A percentile compares a stretch with the other conserved stretches of the same genome.
Conservation (phyloP, 73 alveolate species). For the Paraurostyla sp. region DNA sequence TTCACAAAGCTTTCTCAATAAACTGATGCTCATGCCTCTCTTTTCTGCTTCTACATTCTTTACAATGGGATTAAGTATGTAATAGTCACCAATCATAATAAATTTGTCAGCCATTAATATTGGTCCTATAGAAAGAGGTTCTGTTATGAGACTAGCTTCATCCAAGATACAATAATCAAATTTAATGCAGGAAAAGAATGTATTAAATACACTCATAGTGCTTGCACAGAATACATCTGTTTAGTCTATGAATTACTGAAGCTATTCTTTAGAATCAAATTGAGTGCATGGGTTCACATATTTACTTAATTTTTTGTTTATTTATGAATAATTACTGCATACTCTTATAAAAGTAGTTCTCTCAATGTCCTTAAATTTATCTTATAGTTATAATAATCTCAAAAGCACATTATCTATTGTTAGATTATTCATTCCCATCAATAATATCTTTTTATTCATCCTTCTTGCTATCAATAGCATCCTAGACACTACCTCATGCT, state of each 20-base stretch:
- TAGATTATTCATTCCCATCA: conserved; percentile 44
- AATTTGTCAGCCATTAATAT: conserved; percentile 32
- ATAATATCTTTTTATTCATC: conserved; percentile 47
- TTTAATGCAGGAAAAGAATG: conserved; percentile 3
- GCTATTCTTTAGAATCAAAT: neutral
- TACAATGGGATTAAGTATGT: conserved; percentile 75
- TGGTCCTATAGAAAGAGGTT: conserved; percentile 58
- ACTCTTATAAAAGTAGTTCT: conserved; percentile 48
- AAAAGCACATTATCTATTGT: conserved; percentile 55
- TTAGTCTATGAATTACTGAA: neutral
- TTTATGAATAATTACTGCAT: neutral
- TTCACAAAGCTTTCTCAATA: conserved; percentile 71
- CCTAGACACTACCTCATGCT: conserved; percentile 6
- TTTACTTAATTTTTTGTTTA: neutral
- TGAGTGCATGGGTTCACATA: conserved; percentile 10
- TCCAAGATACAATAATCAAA: conserved; percentile 55
- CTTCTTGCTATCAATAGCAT: conserved; percentile 24
- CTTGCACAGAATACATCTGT: conserved; percentile 30
- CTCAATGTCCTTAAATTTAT: neutral
- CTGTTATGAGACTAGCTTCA: conserved; percentile 63
- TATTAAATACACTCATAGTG: neutral
- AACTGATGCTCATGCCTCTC: conserved; percentile 63
- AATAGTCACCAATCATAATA: conserved; percentile 80
- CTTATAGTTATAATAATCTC: conserved; percentile 19
- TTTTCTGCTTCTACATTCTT: conserved; percentile 66